A percentile compares a stretch with the other conserved stretches of the same genome.
phyloP scores from a whole-genome alignment of 2,329 filamentous ascomycete genomes.

The Claviceps arundinis region DNA sequence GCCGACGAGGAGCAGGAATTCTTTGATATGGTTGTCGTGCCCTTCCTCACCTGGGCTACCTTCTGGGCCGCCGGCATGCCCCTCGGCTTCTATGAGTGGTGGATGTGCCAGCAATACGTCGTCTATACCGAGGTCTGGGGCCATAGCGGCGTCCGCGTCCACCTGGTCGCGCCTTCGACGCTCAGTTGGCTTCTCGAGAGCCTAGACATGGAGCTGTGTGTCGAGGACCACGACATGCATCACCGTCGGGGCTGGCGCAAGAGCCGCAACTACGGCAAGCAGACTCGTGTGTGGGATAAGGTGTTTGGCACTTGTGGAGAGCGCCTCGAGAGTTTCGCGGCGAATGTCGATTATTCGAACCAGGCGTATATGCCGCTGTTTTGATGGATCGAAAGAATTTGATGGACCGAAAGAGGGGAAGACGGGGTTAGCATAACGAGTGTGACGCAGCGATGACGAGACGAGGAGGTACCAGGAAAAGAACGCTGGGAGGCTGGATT shows the following conservation, averaged over 20 bases:
- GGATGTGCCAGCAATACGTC: slow-evolving; percentile 30
- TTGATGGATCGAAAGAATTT: neutral
- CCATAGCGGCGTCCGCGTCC: slow-evolving; percentile 25
- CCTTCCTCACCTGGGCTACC: slow-evolving; percentile 22
- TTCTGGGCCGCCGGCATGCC: slow-evolving; percentile 21
- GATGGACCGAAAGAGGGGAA: neutral
- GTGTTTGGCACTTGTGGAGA: slow-evolving; percentile 22
- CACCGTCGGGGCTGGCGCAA: slow-evolving; percentile 24
- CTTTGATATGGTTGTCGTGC: slow-evolving; percentile 26
- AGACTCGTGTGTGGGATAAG: slow-evolving; percentile 19
- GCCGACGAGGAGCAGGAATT: slow-evolving; percentile 28
- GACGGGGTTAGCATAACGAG: neutral
- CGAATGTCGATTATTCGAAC: slow-evolving; percentile 20
- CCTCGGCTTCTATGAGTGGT: slow-evolving; percentile 33
- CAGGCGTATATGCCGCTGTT: slow-evolving; percentile 16
- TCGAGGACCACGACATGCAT: slow-evolving; percentile 29
- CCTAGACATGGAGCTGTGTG: slow-evolving; percentile 22
- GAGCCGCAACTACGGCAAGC: slow-evolving; percentile 16
- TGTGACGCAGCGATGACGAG: too few relatives aligned
- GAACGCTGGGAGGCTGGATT: too few relatives aligned
- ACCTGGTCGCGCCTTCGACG: slow-evolving; percentile 18
- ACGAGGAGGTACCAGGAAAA: too few relatives aligned
- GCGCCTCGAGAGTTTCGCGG: slow-evolving; percentile 19
- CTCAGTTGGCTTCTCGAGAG: slow-evolving; percentile 19
- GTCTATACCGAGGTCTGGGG: slow-evolving; percentile 25